These are phyloP conservation scores for Lolium perenne DNA, from an alignment of 176 grass and related monocot genomes.

Conservation along the genomic window DNA sequence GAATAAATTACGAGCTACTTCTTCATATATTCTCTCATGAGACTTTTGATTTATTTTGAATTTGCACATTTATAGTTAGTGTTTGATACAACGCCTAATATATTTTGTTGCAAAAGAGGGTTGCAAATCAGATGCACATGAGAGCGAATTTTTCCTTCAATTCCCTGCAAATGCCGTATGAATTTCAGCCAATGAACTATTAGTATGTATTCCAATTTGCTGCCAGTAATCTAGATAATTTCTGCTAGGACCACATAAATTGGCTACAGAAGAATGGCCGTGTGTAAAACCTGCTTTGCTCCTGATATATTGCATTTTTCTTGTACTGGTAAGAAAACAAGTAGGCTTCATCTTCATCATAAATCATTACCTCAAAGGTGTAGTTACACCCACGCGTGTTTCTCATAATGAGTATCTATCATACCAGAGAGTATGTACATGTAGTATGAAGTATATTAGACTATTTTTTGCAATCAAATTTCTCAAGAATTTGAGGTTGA, in stretches of 20 bases:
- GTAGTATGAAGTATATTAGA: too few relatives aligned
- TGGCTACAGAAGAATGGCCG: background rate
- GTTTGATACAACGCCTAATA: background rate
- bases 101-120: background rate
- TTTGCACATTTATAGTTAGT: background rate
- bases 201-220: background rate
- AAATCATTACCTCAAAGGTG: background rate
- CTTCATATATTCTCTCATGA: too few relatives aligned
- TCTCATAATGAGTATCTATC: too few relatives aligned
- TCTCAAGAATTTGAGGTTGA: too few relatives aligned
- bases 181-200: background rate
- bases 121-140: background rate
- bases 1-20: background rate
- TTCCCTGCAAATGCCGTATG: too few relatives aligned
- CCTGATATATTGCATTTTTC: background rate
- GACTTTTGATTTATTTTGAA: background rate
- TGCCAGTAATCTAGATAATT: background rate
- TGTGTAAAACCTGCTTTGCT: background rate
- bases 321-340: background rate
- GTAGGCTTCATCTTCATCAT: background rate
- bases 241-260: background rate
- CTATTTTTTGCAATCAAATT: too few relatives aligned
- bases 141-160: too few relatives aligned
- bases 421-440: too few relatives aligned
- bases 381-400: too few relatives aligned